Evolutionary conservation across 192 early-diverging fungal species (phyloP).

Genomic region (Linnemannia schmuckeri): DNA sequence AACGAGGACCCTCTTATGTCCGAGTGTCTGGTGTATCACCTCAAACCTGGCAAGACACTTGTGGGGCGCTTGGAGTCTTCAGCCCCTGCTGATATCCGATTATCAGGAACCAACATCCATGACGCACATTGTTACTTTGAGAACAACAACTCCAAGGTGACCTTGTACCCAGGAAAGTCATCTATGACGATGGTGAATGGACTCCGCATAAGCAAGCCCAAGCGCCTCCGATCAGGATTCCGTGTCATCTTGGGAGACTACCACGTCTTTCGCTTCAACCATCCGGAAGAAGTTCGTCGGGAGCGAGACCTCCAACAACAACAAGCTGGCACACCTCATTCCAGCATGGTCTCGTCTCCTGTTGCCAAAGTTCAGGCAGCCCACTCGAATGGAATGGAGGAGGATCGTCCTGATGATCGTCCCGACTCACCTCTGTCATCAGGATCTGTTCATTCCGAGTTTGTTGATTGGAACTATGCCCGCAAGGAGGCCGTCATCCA

Average conservation of each 20-base stretch:
- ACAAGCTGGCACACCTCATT: constrained; percentile 15
- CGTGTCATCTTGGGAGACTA: constrained; percentile 85
- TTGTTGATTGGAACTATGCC: constrained; percentile 84
- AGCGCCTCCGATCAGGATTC: constrained; percentile 75
- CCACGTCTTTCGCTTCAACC: constrained; percentile 88
- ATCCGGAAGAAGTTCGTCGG: constrained; percentile 83
- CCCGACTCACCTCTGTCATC: constrained; percentile 56
- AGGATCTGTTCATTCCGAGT: constrained; percentile 61
- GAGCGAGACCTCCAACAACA: constrained; percentile 64
- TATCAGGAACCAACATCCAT: constrained; percentile 71
- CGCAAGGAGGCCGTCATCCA: constrained; percentile 77
- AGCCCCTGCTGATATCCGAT: constrained; percentile 66
- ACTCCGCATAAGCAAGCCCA: constrained; percentile 68
- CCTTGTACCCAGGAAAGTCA: constrained; percentile 69
- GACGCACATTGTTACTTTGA: constrained; percentile 82
- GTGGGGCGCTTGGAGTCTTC: constrained; percentile 71
- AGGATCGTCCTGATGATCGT: constrained; percentile 54
- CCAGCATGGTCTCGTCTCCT: constrained; percentile 42
- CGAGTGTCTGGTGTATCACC: constrained; percentile 91
- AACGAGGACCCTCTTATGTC: constrained; percentile 92
- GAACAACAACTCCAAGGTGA: constrained; percentile 70
- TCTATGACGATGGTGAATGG: constrained; percentile 86
- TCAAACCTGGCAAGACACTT: constrained; percentile 78
- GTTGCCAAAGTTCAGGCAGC: not conserved
- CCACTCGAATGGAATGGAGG: constrained; percentile 46